Evolutionary conservation across 78 protist genomes (phyloP).

Genomic region (Emiliania huxleyi): DNA sequence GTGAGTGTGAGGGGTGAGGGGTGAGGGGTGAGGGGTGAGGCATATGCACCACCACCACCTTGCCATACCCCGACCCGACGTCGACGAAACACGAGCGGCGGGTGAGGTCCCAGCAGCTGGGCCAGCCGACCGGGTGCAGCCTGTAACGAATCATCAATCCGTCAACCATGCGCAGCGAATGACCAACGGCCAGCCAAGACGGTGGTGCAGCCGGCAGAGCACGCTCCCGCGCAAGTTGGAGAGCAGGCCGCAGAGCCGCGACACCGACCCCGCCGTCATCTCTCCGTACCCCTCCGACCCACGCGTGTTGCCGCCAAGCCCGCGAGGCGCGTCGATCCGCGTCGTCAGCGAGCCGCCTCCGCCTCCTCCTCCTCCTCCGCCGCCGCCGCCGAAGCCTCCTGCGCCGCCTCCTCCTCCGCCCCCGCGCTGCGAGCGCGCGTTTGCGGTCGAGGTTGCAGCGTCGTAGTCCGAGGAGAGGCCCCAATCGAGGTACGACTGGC

Average conservation of each 20-base stretch:
- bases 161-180: too few relatives aligned
- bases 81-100: not conserved
- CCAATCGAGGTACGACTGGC: not conserved
- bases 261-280: not conserved
- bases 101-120: not conserved
- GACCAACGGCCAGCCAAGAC: too few relatives aligned
- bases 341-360: not conserved
- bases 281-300: constrained; percentile 30
- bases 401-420: not conserved
- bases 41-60: too few relatives aligned
- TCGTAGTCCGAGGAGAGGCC: constrained; percentile 3
- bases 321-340: not conserved
- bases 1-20: too few relatives aligned
- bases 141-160: too few relatives aligned
- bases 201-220: not conserved
- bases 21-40: too few relatives aligned
- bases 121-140: not conserved
- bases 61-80: constrained; percentile 7
- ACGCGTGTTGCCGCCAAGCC: not conserved
- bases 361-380: too few relatives aligned
- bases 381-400: too few relatives aligned
- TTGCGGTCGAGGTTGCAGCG: not conserved
- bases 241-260: not conserved
- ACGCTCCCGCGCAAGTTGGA: not conserved
- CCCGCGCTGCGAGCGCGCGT: not conserved